A percentile compares a stretch with the other conserved stretches of the same genome.
Conservation (phyloP, 257 asterid genomes). For the Penstemon eatonii region DNA sequence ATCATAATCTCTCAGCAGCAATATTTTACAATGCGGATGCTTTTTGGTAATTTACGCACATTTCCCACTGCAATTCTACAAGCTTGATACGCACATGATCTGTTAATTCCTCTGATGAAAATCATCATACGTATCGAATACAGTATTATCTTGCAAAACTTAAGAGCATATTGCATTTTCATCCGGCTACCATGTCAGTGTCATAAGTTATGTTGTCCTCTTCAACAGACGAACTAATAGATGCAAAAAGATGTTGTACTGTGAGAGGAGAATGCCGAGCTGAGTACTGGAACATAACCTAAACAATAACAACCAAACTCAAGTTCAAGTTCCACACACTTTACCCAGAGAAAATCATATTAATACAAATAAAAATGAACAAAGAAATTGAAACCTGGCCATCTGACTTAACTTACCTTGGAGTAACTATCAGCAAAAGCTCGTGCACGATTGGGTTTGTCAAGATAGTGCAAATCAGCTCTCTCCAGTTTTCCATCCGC, state of each 20-base stretch:
- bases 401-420: slow-evolving; percentile 47
- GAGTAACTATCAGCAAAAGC: slow-evolving; percentile 93
- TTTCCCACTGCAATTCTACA: not conserved
- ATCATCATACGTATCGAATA: not conserved
- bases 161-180: slow-evolving; percentile 21
- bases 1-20: not conserved
- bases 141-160: not conserved
- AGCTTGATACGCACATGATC: not conserved
- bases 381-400: not conserved
- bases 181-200: slow-evolving; percentile 60
- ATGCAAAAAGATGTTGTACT: slow-evolving; percentile 71
- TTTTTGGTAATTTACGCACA: not conserved
- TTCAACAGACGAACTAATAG: slow-evolving; percentile 40
- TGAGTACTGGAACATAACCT: slow-evolving; percentile 86
- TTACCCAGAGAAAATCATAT: not conserved
- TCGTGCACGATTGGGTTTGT: slow-evolving; percentile 79
- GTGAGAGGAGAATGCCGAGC: slow-evolving; percentile 76
- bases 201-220: slow-evolving; percentile 42
- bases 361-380: not conserved
- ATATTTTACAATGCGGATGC: not conserved
- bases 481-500: slow-evolving; percentile 71
- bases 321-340: not conserved
- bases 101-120: too few species aligned
- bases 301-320: slow-evolving; percentile 27
- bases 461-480: slow-evolving; percentile 80